Conservation (phyloP, 164 flowering plant genomes). For the Tinospora cordifolia region DNA sequence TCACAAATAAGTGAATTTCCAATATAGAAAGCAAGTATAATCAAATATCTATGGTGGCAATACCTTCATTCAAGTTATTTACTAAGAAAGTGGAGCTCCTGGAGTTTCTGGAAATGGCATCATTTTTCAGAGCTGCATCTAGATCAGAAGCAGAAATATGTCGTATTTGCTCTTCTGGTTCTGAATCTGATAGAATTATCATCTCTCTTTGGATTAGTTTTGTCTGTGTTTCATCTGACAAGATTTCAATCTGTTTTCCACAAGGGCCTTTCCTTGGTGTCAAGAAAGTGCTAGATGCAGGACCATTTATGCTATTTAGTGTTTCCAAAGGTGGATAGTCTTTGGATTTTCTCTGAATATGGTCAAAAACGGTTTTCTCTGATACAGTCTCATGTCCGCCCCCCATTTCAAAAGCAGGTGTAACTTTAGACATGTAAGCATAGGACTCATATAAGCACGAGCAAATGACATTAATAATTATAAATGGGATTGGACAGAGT, state of each 20-base stretch:
- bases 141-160: conserved; percentile 8
- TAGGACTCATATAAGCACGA: conserved; percentile 1
- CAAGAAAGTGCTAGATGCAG: conserved; percentile 26
- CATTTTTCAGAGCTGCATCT: conserved; percentile 5
- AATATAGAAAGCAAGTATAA: not conserved
- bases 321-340: conserved; percentile 40
- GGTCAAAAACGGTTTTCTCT: conserved; percentile 56
- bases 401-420: conserved; percentile 24
- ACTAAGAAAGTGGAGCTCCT: conserved; percentile 3
- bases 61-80: conserved; percentile 18
- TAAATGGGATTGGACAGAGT: conserved; percentile 8
- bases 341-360: conserved; percentile 73
- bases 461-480: not conserved
- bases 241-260: conserved; percentile 27
- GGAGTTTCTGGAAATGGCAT: conserved; percentile 9
- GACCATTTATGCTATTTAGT: conserved; percentile 22
- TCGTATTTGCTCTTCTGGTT: conserved; percentile 14
- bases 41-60: not conserved
- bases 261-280: conserved; percentile 36
- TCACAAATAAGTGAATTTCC: not conserved
- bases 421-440: conserved; percentile 19
- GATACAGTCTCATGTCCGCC: conserved; percentile 44
- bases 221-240: conserved; percentile 20
- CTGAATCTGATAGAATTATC: conserved; percentile 17
- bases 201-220: conserved; percentile 15